These are phyloP conservation scores for Pistacia integerrima DNA, from an alignment of 345 rosid species.

Conservation along the genomic window DNA sequence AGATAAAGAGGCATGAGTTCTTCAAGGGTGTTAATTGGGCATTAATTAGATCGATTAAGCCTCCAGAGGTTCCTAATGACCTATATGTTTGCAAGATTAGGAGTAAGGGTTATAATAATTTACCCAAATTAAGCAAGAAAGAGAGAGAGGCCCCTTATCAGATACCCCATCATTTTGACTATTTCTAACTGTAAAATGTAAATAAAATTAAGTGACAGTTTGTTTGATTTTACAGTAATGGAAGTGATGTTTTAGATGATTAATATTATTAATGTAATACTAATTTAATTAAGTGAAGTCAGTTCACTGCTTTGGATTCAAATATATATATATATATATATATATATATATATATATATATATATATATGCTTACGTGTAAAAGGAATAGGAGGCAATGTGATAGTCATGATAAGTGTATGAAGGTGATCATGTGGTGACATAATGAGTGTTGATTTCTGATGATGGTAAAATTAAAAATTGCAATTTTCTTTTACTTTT, in stretches of 20 bases:
- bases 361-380: constrained; percentile 20
- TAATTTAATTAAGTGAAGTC: too few species aligned
- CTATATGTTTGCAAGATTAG: constrained; percentile 25
- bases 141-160: constrained; percentile 80
- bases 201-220: constrained; percentile 5
- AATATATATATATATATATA: too few species aligned
- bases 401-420: constrained; percentile 49
- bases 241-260: too few species aligned
- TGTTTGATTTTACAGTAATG: too few species aligned
- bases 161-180: constrained; percentile 76
- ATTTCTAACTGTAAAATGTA: constrained; percentile 49
- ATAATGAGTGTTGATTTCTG: constrained; percentile 43
- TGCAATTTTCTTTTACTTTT: constrained; percentile 10
- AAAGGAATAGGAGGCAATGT: constrained; percentile 32
- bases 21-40: constrained; percentile 92
- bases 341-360: too few species aligned
- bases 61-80: constrained; percentile 74
- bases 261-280: too few species aligned
- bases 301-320: too few species aligned
- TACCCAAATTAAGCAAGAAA: constrained; percentile 70
- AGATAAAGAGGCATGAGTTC: constrained; percentile 85
- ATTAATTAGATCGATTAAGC: constrained; percentile 73
- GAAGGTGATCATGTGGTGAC: constrained; percentile 52
- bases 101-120: constrained; percentile 26
- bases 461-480: constrained; percentile 36